A percentile compares a stretch with the other conserved stretches of the same genome.
These are phyloP conservation scores for Citrullus amarus DNA, from an alignment of 306 rosid species.

Conservation along the genomic window DNA sequence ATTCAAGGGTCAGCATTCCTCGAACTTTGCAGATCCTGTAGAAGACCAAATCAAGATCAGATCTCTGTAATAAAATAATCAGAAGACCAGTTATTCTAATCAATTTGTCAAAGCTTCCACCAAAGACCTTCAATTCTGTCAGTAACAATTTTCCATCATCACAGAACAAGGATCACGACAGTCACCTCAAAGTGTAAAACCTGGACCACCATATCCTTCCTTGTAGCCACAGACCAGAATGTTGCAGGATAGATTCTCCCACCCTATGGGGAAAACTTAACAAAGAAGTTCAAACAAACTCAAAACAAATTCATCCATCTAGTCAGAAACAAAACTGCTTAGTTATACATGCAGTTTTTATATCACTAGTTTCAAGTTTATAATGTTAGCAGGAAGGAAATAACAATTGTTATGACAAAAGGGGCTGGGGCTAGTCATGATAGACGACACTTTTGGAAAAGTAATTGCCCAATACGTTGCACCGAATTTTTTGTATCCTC, in stretches of 20 bases:
- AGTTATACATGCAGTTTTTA: not conserved
- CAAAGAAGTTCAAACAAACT: not conserved
- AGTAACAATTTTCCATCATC: not conserved
- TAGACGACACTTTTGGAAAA: not conserved
- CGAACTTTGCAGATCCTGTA: not conserved
- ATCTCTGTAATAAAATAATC: not conserved
- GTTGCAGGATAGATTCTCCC: conserved; percentile 4
- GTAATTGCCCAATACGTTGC: not conserved
- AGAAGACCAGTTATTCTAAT: not conserved
- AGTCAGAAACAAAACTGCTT: not conserved
- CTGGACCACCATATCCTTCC: conserved; percentile 1
- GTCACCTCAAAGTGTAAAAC: not conserved
- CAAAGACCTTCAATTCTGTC: not conserved
- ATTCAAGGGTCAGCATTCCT: conserved; percentile 1
- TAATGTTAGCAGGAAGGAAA: not conserved
- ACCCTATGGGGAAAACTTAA: not conserved
- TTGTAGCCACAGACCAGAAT: not conserved
- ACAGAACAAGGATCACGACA: not conserved
- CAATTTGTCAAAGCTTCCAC: not conserved
- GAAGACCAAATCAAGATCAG: conserved; percentile 5
- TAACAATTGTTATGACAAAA: not conserved
- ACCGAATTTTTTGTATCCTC: not conserved
- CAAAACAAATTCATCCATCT: not conserved
- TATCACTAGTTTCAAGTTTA: not conserved
- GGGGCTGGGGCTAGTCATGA: not conserved